phyloP scores from a whole-genome alignment of 2,329 filamentous ascomycete genomes.

The Arthrobotrys conoides region DNA sequence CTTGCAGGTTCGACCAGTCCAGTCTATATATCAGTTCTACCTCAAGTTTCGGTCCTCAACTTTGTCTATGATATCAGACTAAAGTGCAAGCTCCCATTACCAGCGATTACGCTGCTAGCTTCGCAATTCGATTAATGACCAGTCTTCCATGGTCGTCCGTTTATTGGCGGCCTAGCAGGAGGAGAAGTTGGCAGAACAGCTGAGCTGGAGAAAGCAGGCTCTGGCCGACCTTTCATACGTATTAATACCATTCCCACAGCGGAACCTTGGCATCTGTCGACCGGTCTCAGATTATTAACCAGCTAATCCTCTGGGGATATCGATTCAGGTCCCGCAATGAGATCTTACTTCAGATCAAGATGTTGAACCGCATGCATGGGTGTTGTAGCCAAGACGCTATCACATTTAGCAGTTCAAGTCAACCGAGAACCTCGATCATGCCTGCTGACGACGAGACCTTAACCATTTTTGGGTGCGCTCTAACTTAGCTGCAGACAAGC shows the following conservation, averaged over 20 bases:
- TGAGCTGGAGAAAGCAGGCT: conserved; percentile 5
- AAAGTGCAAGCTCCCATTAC: conserved; percentile 13
- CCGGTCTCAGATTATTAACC: conserved; percentile 14
- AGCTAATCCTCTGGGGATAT: conserved; percentile 16
- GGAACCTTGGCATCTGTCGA: conserved; percentile 15
- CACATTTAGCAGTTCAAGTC: conserved; percentile 26
- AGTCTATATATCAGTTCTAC: conserved; percentile 2
- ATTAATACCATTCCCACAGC: conserved; percentile 10
- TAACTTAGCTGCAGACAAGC: conserved; percentile 28
- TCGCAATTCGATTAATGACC: conserved; percentile 45
- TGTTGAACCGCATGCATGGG: conserved; percentile 23
- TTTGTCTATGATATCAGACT: background rate
- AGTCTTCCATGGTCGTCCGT: conserved; percentile 15
- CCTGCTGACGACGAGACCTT: conserved; percentile 41
- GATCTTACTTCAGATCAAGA: conserved; percentile 30
- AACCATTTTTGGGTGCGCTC: conserved; percentile 31
- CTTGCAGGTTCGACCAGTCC: background rate
- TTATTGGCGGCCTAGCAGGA: conserved; percentile 48
- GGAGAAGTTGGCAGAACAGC: conserved; percentile 6
- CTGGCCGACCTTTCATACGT: conserved; percentile 7
- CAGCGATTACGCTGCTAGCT: conserved; percentile 39
- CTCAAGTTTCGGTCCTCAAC: background rate
- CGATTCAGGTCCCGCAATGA: conserved; percentile 8
- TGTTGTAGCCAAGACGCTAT: conserved; percentile 21
- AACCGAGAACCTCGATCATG: conserved; percentile 36